phyloP scores from a whole-genome alignment of 495 filamentous ascomycete genomes.

The Podospora australis region DNA sequence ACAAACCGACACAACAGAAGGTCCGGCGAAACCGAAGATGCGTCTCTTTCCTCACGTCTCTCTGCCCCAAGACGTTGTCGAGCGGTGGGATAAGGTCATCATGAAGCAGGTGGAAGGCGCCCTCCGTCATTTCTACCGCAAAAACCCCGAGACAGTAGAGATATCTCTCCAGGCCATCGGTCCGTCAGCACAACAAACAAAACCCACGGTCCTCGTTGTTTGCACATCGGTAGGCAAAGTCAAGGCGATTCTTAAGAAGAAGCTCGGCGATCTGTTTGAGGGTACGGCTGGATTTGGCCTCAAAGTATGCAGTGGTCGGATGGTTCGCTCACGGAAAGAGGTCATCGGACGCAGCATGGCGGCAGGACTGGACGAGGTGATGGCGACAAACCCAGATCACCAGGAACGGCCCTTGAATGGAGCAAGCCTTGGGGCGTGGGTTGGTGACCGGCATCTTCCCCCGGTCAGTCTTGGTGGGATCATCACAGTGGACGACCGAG shows the following conservation, averaged over 20 bases:
- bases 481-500: constrained; percentile 72
- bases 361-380: constrained; percentile 27
- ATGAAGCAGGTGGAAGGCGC: constrained; percentile 63
- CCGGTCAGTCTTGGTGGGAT: constrained; percentile 87
- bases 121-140: constrained; percentile 55
- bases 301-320: constrained; percentile 62
- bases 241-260: constrained; percentile 62
- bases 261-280: constrained; percentile 51
- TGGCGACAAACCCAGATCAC: constrained; percentile 54
- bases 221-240: constrained; percentile 68
- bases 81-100: constrained; percentile 64
- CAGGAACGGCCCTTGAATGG: constrained; percentile 75
- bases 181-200: constrained; percentile 55
- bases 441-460: constrained; percentile 74
- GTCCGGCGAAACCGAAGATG: constrained; percentile 28
- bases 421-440: constrained; percentile 87
- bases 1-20: constrained; percentile 2
- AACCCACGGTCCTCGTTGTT: constrained; percentile 69
- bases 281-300: constrained; percentile 51
- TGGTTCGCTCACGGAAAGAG: constrained; percentile 57
- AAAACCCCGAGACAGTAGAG: constrained; percentile 63
- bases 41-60: constrained; percentile 46
- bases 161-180: constrained; percentile 70
- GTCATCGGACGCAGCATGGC: constrained; percentile 31
- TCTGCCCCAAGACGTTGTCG: constrained; percentile 54